Evolutionary conservation across 1,139 yeast genomes (phyloP), one percentile per base, ranked within the genome.

Genomic region (Protomyces lactucae-debilis): DNA sequence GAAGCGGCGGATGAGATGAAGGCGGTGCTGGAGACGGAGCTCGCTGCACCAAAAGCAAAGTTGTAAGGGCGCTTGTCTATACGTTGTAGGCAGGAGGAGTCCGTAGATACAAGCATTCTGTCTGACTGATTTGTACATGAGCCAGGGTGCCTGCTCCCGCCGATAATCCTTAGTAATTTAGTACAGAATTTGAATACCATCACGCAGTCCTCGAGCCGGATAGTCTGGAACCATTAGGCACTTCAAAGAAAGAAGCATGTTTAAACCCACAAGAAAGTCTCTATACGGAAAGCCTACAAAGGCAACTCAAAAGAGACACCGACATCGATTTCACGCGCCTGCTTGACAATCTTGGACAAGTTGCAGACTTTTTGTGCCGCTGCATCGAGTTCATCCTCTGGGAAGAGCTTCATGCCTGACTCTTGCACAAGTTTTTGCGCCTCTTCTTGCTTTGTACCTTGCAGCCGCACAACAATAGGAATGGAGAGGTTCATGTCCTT

Each of bases 391-490:
- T 93, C 97, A 75, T 86, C 89, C 79, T 86, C 89, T 68, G 96
- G 86, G 79, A 82, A 91, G 77, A 93, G 88, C 84, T 92, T 89
- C 79, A 93, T 84, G 66, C 98, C 98, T 59, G 97, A 90, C 75
- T 89, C 84, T 71, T 83, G 80, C 73, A 93, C 88, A 79, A 93
- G 83, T 75, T 88, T 82, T 79, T 87, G 89, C 73, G 98, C 99
- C 75, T 86, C 82, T 72, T 84, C 89, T 80, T 87, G 83, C 82
- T 95, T 93, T 71, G 99, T 93, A 79, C 99, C 99, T 82, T 95
- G 98, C 75, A 93, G 84, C 83, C 99, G 90, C 70, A 92, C 98
- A 70, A 95, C 96, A 73, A 93, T 95, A 72, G 99, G 99, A 67
- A 93, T 88, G 70, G 83, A 85, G 76, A 93, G 85, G 76, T 87